Evolutionary conservation across 2,329 filamentous ascomycete species (phyloP).

Genomic region (Cladophialophora psammophila): DNA sequence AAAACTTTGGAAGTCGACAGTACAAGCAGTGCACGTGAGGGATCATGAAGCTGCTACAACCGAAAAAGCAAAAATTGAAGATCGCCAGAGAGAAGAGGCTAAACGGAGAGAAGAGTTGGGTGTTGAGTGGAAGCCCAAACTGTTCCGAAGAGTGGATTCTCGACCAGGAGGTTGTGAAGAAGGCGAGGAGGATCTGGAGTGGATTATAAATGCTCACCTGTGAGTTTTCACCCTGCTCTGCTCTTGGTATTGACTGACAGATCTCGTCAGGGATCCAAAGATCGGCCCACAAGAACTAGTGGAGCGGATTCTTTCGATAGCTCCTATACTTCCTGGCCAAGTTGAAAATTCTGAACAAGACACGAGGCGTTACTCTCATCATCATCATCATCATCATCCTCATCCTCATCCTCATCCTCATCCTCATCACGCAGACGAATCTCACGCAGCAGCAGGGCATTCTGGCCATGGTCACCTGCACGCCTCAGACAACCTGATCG

Average conservation of each 20-base stretch:
- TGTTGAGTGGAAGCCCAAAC: slow-evolving; percentile 83
- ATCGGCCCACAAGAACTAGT: slow-evolving; percentile 29
- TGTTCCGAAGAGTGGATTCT: slow-evolving; percentile 79
- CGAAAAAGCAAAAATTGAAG: slow-evolving; percentile 96
- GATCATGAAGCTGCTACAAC: slow-evolving; percentile 91
- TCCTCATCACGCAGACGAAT: too few species aligned
- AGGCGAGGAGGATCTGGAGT: slow-evolving; percentile 89
- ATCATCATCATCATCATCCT: too few species aligned
- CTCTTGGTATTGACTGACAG: slow-evolving; percentile 6
- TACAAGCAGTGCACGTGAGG: slow-evolving; percentile 78
- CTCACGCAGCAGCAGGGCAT: neutral
- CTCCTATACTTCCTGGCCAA: slow-evolving; percentile 83
- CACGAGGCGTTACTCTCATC: slow-evolving; percentile 6
- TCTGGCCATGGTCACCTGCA: slow-evolving; percentile 9
- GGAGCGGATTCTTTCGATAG: slow-evolving; percentile 85
- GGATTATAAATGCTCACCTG: slow-evolving; percentile 90
- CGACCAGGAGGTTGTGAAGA: slow-evolving; percentile 76
- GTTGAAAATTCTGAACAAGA: slow-evolving; percentile 56
- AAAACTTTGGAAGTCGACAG: slow-evolving; percentile 82
- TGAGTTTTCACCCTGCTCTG: slow-evolving; percentile 54
- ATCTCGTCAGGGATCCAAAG: slow-evolving; percentile 31
- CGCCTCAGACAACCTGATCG: slow-evolving; percentile 41
- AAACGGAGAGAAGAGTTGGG: slow-evolving; percentile 78
- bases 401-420: too few species aligned
- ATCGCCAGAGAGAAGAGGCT: slow-evolving; percentile 87